These are phyloP conservation scores for Laguncularia racemosa DNA, from an alignment of 345 rosid species.

Conservation along the genomic window DNA sequence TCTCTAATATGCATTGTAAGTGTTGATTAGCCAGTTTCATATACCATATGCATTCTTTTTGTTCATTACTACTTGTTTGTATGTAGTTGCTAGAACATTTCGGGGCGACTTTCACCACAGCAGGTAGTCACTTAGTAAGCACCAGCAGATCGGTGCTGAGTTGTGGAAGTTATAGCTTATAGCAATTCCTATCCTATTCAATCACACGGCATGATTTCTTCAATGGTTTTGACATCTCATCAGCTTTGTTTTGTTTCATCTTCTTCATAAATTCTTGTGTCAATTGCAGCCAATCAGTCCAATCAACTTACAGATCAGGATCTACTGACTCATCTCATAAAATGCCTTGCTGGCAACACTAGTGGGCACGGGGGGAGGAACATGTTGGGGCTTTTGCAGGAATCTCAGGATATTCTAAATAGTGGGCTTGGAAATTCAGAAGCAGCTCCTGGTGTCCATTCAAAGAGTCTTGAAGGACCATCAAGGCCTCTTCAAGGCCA, in stretches of 20 bases:
- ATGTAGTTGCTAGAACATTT: too few species aligned
- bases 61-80: background rate
- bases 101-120: too few species aligned
- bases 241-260: too few species aligned
- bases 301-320: conserved; percentile 64
- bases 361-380: conserved; percentile 57
- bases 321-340: conserved; percentile 69
- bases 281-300: conserved; percentile 64
- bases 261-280: conserved; percentile 3
- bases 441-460: conserved; percentile 34
- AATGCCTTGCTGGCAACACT: conserved; percentile 59
- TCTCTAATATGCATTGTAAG: conserved; percentile 90
- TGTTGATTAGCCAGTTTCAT: background rate
- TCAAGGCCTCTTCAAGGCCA: conserved; percentile 33
- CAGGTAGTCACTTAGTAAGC: too few species aligned
- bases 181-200: too few species aligned
- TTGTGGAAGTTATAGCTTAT: too few species aligned
- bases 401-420: conserved; percentile 44
- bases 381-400: conserved; percentile 56
- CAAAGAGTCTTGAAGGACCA: conserved; percentile 37
- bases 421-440: conserved; percentile 40
- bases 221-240: too few species aligned
- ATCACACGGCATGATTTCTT: too few species aligned
- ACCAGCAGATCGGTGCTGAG: too few species aligned
- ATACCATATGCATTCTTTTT: conserved; percentile 4